Conservation (phyloP, 345 rosid species). For the Odontarrhena argentea region DNA sequence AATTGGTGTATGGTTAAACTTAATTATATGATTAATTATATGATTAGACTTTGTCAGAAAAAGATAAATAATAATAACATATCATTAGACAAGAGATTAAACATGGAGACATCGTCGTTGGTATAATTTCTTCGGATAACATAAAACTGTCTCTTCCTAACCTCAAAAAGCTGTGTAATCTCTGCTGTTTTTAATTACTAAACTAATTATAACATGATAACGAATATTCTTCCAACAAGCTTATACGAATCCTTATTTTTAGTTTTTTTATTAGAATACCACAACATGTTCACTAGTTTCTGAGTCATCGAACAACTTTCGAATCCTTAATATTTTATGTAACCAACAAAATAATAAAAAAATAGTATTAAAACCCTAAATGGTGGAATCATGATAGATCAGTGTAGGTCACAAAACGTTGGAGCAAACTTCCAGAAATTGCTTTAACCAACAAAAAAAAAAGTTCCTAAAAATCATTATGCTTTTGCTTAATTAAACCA, state of each 20-base stretch:
- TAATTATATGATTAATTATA: background rate
- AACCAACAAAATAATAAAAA: background rate
- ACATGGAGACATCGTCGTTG: constrained; percentile 36
- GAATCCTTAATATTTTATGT: constrained; percentile 13
- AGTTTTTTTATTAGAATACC: background rate
- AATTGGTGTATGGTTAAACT: constrained; percentile 15
- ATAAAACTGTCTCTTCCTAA: constrained; percentile 17
- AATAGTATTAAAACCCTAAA: background rate
- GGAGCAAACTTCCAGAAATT: constrained; percentile 24
- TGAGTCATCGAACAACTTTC: constrained; percentile 37
- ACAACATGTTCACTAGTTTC: constrained; percentile 20
- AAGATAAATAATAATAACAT: no score
- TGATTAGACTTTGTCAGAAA: no score
- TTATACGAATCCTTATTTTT: constrained; percentile 1
- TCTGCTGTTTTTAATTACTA: background rate
- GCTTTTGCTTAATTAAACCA: background rate
- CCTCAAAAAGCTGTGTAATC: constrained; percentile 18
- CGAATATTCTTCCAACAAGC: constrained; percentile 24
- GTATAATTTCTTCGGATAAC: background rate
- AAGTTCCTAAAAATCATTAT: background rate
- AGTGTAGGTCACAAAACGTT: constrained; percentile 24
- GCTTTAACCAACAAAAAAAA: background rate
- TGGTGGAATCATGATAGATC: constrained; percentile 20
- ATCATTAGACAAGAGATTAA: constrained; percentile 34
- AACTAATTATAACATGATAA: constrained; percentile 6